These are phyloP conservation scores for Fibroporia radiculosa DNA, from an alignment of 768 basidiomycete species.

Conservation along the genomic window DNA sequence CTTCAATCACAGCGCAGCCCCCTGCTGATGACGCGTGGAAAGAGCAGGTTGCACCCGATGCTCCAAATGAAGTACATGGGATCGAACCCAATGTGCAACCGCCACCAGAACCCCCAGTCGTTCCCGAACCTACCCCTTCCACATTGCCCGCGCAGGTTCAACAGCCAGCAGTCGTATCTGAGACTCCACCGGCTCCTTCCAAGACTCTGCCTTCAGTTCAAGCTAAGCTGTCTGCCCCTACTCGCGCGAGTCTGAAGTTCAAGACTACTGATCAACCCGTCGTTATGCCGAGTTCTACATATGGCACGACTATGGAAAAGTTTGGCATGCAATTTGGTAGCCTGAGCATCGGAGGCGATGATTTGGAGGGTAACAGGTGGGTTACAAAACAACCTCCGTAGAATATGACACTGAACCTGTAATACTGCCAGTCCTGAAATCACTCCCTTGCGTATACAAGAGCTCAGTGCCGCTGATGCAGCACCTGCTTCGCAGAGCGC, in stretches of 20 bases:
- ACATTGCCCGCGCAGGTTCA: conserved; percentile 6
- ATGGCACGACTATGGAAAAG: conserved; percentile 60
- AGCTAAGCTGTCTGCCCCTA: conserved; percentile 42
- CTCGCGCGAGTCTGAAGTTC: conserved; percentile 52
- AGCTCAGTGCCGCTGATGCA: conserved; percentile 14
- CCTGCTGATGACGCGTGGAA: not conserved
- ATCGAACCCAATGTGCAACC: conserved; percentile 16
- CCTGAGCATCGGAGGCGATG: conserved; percentile 66
- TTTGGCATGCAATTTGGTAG: conserved; percentile 90
- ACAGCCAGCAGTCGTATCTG: conserved; percentile 11
- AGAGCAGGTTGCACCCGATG: not conserved
- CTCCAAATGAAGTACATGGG: conserved; percentile 7
- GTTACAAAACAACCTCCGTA: conserved; percentile 6
- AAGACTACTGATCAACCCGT: conserved; percentile 75
- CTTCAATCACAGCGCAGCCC: conserved; percentile 10
- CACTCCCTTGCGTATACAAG: conserved; percentile 14
- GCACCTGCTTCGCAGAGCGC: conserved; percentile 20
- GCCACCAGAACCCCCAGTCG: conserved; percentile 13
- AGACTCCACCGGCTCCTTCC: conserved; percentile 23
- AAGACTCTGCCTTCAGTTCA: conserved; percentile 38
- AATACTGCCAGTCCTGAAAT: conserved; percentile 30
- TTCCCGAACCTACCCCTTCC: conserved; percentile 7
- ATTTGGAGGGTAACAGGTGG: conserved; percentile 47
- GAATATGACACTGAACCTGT: not conserved
- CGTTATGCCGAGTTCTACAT: conserved; percentile 64